Conservation (phyloP, 2,329 filamentous ascomycete species). For the Rhynchosporium secalis region DNA sequence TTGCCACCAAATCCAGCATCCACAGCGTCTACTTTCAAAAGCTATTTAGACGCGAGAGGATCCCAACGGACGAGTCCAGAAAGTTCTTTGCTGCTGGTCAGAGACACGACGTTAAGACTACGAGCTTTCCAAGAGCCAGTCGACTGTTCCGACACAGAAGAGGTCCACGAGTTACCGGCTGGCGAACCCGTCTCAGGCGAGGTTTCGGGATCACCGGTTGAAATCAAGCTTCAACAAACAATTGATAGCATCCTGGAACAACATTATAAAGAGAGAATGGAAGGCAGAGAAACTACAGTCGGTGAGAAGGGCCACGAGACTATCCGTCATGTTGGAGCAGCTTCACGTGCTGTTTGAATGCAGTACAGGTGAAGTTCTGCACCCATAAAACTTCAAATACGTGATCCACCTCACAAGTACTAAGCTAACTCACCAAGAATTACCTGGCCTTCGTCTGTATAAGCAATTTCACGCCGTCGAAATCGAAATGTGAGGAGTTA, state of each 20-base stretch:
- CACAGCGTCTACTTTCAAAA: conserved; percentile 3
- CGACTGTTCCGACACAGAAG: conserved; percentile 3
- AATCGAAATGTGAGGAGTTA: not conserved
- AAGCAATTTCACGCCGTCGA: not conserved
- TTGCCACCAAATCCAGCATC: conserved; percentile 2
- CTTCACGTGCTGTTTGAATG: not conserved
- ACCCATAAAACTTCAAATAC: not conserved
- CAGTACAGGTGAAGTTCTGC: not conserved
- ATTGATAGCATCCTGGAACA: conserved; percentile 15
- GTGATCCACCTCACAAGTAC: no score
- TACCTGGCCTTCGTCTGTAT: no score
- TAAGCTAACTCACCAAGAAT: no score
- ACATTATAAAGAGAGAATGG: conserved; percentile 5
- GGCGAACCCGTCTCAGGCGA: conserved; percentile 8
- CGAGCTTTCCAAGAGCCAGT: not conserved
- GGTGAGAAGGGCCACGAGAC: not conserved
- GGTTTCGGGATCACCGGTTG: conserved; percentile 7
- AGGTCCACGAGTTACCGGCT: conserved; percentile 9
- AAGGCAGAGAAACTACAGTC: not conserved
- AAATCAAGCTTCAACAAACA: conserved; percentile 13
- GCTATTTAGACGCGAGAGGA: conserved; percentile 15
- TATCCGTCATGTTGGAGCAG: not conserved
- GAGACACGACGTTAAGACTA: not conserved
- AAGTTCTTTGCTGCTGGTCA: not conserved
- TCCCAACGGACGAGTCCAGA: conserved; percentile 8